Percentiles rank a stretch among this genome's conserved stretches.
phyloP scores from a whole-genome alignment of 1,284 basidiomycete genomes.

The Sanghuangporus baumii region DNA sequence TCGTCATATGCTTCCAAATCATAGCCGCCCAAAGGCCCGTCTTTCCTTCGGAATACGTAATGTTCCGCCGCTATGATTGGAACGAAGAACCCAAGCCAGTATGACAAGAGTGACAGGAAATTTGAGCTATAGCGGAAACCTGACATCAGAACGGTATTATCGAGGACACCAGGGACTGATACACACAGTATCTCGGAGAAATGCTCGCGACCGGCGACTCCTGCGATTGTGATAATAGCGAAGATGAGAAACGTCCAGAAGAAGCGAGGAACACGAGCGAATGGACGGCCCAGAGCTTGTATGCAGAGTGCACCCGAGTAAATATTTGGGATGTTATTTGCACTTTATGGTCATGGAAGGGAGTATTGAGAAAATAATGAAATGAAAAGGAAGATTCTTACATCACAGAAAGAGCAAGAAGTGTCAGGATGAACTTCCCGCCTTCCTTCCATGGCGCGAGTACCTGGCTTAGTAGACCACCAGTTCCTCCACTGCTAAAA shows the following conservation, averaged over 20 bases:
- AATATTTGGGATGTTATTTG: conserved; percentile 56
- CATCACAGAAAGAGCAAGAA: conserved; percentile 52
- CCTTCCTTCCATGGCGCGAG: conserved; percentile 43
- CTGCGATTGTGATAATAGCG: conserved; percentile 50
- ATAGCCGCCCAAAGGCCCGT: conserved; percentile 44
- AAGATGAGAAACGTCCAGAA: conserved; percentile 53
- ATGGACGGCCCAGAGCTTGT: conserved; percentile 48
- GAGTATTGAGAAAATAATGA: neutral
- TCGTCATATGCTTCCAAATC: conserved; percentile 51
- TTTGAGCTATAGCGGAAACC: conserved; percentile 27
- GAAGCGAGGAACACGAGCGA: conserved; percentile 53
- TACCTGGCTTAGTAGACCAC: conserved; percentile 39
- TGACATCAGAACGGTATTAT: neutral
- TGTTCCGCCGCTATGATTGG: conserved; percentile 55
- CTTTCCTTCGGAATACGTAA: conserved; percentile 44
- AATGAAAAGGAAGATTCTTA: conserved; percentile 21
- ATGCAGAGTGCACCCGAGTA: conserved; percentile 53
- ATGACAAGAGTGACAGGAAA: conserved; percentile 52
- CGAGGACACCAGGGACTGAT: neutral
- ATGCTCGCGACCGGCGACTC: conserved; percentile 56
- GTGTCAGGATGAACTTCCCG: conserved; percentile 54
- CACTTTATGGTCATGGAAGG: conserved; percentile 27
- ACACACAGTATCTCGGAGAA: conserved; percentile 47
- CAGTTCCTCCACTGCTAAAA: conserved; percentile 43
- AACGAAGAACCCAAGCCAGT: conserved; percentile 60